These are phyloP conservation scores for Lachnellula arida DNA, from an alignment of 2,329 filamentous ascomycete species.

Conservation along the genomic window DNA sequence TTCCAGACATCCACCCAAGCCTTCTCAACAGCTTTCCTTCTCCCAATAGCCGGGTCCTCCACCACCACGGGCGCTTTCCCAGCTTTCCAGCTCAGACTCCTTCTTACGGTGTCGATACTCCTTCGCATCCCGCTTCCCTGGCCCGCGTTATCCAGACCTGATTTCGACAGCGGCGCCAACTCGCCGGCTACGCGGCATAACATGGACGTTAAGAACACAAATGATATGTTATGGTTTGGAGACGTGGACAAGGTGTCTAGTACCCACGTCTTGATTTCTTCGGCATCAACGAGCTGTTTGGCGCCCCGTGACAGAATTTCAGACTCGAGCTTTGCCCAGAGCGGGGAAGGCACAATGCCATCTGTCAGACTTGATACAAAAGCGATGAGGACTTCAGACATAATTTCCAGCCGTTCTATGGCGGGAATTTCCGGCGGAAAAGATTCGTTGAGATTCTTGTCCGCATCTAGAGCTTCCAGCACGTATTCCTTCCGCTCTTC, in stretches of 20 bases:
- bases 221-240: slow-evolving; percentile 80
- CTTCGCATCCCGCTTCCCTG: slow-evolving; percentile 15
- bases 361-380: slow-evolving; percentile 75
- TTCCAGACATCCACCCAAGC: slow-evolving; percentile 63
- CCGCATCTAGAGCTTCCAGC: slow-evolving; percentile 69
- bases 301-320: slow-evolving; percentile 43
- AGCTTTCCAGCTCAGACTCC: slow-evolving; percentile 27
- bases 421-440: slow-evolving; percentile 61
- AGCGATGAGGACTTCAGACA: slow-evolving; percentile 65
- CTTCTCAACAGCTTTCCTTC: slow-evolving; percentile 54
- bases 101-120: slow-evolving; percentile 23
- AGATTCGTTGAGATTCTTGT: slow-evolving; percentile 53
- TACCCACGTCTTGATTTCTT: slow-evolving; percentile 56
- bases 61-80: slow-evolving; percentile 27
- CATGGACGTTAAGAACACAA: slow-evolving; percentile 81
- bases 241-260: slow-evolving; percentile 69
- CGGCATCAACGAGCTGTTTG: slow-evolving; percentile 40
- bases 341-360: slow-evolving; percentile 64
- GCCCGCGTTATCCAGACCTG: slow-evolving; percentile 10
- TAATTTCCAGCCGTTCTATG: slow-evolving; percentile 66
- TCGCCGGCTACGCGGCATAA: slow-evolving; percentile 57
- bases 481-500: slow-evolving; percentile 33
- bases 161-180: slow-evolving; percentile 39
- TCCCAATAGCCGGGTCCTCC: slow-evolving; percentile 46
- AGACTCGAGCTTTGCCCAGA: slow-evolving; percentile 68